Conservation (phyloP, 176 grass and related monocot genomes). For the Triticum aestivum region IWGSC_CS_RefSeq_v2.1 NC_057808.1:492658857-492659356, state of each 20-base stretch:
- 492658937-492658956: conserved; percentile 18
- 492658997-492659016: conserved; percentile 27
- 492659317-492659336: not conserved
- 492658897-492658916: not conserved
- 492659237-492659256: not conserved
- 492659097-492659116: conserved; percentile 30
- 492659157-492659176: not conserved
- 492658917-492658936: not conserved
- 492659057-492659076: conserved; percentile 5
- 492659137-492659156: not conserved
- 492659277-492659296: not conserved
- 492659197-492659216: not conserved
- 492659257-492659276: not conserved
- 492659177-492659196: not conserved
- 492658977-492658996: conserved; percentile 28
- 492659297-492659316: not conserved
- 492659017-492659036: conserved; percentile 10
- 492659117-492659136: not conserved
- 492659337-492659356: not conserved
- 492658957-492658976: conserved; percentile 40
- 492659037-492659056: conserved; percentile 24
- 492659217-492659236: not conserved
- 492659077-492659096: conserved; percentile 30
- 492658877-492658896: not conserved
- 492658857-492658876: not conserved